Conservation (phyloP, 805 yeast genomes). For the Starmerella apis region DNA sequence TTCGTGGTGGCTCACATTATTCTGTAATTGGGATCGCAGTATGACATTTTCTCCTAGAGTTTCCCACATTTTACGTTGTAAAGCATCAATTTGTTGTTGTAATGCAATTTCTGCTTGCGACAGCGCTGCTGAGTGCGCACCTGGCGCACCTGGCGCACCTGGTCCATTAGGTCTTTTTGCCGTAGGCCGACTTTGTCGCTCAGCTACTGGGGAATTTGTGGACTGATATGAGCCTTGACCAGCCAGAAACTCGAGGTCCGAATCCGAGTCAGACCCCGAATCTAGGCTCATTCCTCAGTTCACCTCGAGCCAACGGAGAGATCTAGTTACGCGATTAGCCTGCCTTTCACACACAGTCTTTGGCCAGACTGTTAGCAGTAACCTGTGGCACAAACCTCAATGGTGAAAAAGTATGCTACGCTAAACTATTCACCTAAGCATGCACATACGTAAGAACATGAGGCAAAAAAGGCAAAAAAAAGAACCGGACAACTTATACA, state of each 20-base stretch:
- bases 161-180: no score
- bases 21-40: slow-evolving; percentile 52
- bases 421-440: no score
- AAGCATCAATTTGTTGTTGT: neutral
- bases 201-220: slow-evolving; percentile 14
- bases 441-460: no score
- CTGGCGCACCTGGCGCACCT: no score
- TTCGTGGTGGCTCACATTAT: slow-evolving; percentile 26
- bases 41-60: slow-evolving; percentile 74
- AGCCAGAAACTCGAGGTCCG: slow-evolving; percentile 18
- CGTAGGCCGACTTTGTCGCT: no score
- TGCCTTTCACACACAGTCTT: neutral
- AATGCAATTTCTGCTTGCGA: neutral
- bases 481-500: no score
- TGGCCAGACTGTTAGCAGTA: neutral
- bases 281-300: neutral
- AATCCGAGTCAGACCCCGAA: slow-evolving; percentile 12
- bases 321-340: neutral
- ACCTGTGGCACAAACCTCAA: neutral
- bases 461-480: no score
- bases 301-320: neutral
- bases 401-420: no score
- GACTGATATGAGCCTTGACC: slow-evolving; percentile 2
- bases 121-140: neutral
- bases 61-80: slow-evolving; percentile 21